These are phyloP conservation scores for Podosphaera fusca DNA, from an alignment of 2,329 filamentous ascomycete species.

Conservation along the genomic window DNA sequence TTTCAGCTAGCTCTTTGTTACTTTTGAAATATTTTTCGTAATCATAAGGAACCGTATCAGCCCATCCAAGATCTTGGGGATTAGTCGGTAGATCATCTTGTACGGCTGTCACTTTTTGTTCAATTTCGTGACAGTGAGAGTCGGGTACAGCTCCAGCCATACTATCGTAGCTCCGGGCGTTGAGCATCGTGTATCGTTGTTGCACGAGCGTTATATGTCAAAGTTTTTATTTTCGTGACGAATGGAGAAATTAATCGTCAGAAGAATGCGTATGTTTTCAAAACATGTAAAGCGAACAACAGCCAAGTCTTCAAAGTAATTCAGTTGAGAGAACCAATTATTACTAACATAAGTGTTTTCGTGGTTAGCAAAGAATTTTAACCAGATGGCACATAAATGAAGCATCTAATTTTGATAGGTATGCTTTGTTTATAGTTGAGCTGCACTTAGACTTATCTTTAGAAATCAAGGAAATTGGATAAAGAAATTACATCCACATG, in stretches of 20 bases:
- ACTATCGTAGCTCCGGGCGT: slow-evolving; percentile 10
- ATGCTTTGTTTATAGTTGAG: too few species aligned
- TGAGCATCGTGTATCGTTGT: not conserved
- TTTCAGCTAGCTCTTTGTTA: slow-evolving; percentile 10
- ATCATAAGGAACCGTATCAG: slow-evolving; percentile 11
- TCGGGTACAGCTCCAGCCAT: slow-evolving; percentile 17
- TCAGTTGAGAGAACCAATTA: not conserved
- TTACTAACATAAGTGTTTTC: not conserved
- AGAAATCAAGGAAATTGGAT: too few species aligned
- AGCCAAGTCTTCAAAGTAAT: not conserved
- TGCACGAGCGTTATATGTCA: not conserved
- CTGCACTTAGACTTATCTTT: too few species aligned
- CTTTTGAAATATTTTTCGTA: slow-evolving; percentile 14
- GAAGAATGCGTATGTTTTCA: not conserved
- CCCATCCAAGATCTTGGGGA: slow-evolving; percentile 16
- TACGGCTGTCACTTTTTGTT: not conserved
- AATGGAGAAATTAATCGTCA: not conserved
- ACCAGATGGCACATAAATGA: too few species aligned
- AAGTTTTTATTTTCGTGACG: not conserved
- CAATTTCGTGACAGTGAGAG: not conserved
- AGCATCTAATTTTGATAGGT: too few species aligned
- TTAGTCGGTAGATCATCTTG: slow-evolving; percentile 3
- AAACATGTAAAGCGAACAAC: not conserved
- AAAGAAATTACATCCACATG: too few species aligned
- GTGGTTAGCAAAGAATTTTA: not conserved